Evolutionary conservation across 164 flowering plant genomes (phyloP), one percentile per base, ranked within the genome.

Genomic region (Dillenia turbinata): DNA sequence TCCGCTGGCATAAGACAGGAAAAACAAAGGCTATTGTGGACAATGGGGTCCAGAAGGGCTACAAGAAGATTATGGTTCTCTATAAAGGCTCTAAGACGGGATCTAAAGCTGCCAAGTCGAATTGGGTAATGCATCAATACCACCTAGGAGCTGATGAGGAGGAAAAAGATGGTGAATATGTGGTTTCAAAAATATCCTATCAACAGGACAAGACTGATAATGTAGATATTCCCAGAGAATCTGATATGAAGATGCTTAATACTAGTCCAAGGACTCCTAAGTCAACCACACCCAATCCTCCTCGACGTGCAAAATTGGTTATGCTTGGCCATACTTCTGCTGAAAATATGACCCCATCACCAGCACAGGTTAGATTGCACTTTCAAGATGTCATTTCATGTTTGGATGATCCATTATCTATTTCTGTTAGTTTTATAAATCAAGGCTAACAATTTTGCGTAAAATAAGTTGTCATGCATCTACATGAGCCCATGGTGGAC

Each of bases 1-100:
- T 88, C 15, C 89, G 99, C 68, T 91, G 97, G 99, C 99, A 94
- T 74, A 91, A 91, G 70, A 94, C 99, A 0, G 99, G 99, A 14
- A 86, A 78, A 78, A 94, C 96, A 47, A 92, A 82, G 73, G 65
- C 82, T 44, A 77, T 94, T 57, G 52, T 79, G 10, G 83, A 79
- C 55, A 82, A 88, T 77, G 96, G 96, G 19, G 64, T 75, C 49
- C 86, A 80, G 33, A 88, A 77, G 69, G 99, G 99, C 24, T 89
- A 73, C 19, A 91, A 91, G 71, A 94, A 94, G 75, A 86, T 94
- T 44, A 84, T 94, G 96, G 97, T 91, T 68, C 94, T 94, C 7
- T 86, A 89, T 62, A 66, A 60, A 69, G 78, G 83, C 56, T 73
- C 87, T 10, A 80, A 75, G 63, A 88, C 78, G 52, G 90, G 93